These are phyloP conservation scores for Anisodus acutangulus DNA, from an alignment of 257 asterid genomes.

Conservation along the genomic window DNA sequence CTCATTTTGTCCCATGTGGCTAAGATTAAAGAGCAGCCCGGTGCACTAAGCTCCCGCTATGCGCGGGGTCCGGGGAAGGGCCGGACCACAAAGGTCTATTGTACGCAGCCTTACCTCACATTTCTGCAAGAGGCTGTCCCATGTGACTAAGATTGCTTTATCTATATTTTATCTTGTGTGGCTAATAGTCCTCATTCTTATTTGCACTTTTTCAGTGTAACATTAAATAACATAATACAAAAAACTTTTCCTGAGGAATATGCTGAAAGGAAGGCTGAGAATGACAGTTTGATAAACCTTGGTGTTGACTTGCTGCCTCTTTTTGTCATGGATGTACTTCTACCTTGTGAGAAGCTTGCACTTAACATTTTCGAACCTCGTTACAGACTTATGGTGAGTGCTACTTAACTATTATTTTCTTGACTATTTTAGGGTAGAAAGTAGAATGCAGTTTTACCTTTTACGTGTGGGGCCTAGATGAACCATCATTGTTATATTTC, in stretches of 20 bases:
- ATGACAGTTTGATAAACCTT: constrained; percentile 64
- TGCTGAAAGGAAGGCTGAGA: constrained; percentile 82
- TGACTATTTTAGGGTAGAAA: not conserved
- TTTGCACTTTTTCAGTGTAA: constrained; percentile 67
- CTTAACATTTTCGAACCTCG: constrained; percentile 98
- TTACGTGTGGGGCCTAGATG: not conserved
- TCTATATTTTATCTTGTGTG: not conserved
- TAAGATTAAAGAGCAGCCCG: not conserved
- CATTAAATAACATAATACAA: constrained; percentile 86
- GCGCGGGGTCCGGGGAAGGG: too few species aligned
- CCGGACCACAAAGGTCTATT: too few species aligned
- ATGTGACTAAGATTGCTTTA: constrained; percentile 8
- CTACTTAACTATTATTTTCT: not conserved
- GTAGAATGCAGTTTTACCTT: not conserved
- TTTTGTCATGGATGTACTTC: constrained; percentile 93
- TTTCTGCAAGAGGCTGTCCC: too few species aligned
- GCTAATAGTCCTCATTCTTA: constrained; percentile 29
- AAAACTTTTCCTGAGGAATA: constrained; percentile 90
- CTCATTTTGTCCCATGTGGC: constrained; percentile 14
- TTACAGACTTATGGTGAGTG: constrained; percentile 92
- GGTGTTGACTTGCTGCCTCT: constrained; percentile 91
- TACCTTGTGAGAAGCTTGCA: constrained; percentile 96
- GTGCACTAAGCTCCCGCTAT: too few species aligned
- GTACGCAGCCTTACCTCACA: too few species aligned
- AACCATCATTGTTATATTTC: not conserved